Evolutionary conservation across 2,329 filamentous ascomycete genomes (phyloP), one percentile per base, ranked within the genome.

Genomic region (Cladosporium sphaerospermum): DNA sequence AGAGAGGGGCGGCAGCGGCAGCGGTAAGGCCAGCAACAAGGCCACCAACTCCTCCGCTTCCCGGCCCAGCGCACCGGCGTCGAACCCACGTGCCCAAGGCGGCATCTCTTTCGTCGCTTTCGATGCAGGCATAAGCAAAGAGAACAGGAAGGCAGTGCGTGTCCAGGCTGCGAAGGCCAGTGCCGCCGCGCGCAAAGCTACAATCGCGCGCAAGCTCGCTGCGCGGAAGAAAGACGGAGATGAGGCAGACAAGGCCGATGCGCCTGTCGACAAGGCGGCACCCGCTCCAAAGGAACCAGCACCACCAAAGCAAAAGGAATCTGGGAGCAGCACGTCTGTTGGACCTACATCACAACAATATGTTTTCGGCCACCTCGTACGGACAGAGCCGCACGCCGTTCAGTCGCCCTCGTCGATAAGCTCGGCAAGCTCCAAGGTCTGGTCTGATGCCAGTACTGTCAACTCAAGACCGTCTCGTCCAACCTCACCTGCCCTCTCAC

Each of bases 71-170:
- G 13, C 36, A 14, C n/a, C 36, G 36, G n/a, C 36, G 3, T 9
- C 36, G 4, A 39, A 14, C 7, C 13, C 11, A 16, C 47, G 37
- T 18, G 37, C 48, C 3, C 48, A 51, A 11, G 48, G 48, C 32
- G 39, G 39, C 32, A 49, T 54, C 16, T 54, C 60, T 10, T 62
- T 62, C 44, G 60, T 62, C 2, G 55, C 59, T 10, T 61, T 62
- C 46, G 46, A 58, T 32, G 54, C 53, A n/a, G 56, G 60, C 14
- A 57, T 53, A n/a, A 58, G 55, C 54, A 56, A 52, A 33, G 60
- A 59, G 18, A 56, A 51, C 4, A 43, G 59, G 18, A 56, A 54
- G 46, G 60, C 60, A 4, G 59, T 62, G 33, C 57, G 60, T 16
- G 54, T 55, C n/a, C 56, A 58, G 42, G 56, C 56, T n/a, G 56